phyloP scores from a whole-genome alignment of 2,329 filamentous ascomycete species.

The Metarhizium brunneum region DNA sequence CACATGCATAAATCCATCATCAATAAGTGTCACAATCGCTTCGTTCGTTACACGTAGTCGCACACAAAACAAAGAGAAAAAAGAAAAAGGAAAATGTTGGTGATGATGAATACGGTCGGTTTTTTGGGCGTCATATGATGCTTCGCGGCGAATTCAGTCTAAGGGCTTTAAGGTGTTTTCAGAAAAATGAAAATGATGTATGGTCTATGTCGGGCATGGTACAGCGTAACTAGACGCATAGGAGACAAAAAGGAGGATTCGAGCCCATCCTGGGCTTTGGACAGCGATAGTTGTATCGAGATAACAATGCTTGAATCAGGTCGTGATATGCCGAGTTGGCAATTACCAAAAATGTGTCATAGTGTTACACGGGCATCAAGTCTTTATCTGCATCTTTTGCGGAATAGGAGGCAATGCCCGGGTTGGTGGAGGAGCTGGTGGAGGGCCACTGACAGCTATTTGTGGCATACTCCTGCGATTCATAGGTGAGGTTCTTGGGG shows the following conservation, averaged over 20 bases:
- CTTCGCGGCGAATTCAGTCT: not conserved
- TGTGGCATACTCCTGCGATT: conserved; percentile 43
- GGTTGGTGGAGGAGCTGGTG: conserved; percentile 44
- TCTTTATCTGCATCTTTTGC: conserved; percentile 12
- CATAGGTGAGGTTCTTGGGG: conserved; percentile 13
- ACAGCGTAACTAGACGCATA: not conserved
- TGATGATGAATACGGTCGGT: not conserved
- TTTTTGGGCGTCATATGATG: not conserved
- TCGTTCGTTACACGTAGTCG: not conserved
- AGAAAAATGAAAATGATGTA: not conserved
- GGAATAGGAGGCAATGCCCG: conserved; percentile 47
- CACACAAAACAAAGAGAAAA: not conserved
- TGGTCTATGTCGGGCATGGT: not conserved
- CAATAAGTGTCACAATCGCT: conserved; percentile 7
- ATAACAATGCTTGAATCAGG: not conserved
- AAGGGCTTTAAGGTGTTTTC: not conserved
- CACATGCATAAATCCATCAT: not conserved
- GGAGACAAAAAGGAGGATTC: not conserved
- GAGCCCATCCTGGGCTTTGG: too few relatives aligned
- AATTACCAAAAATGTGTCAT: not conserved
- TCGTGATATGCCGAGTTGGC: not conserved
- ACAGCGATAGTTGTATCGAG: not conserved
- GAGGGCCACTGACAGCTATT: conserved; percentile 37
- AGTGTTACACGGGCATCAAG: not conserved
- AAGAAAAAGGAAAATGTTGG: not conserved